Conservation (phyloP, 2,329 filamentous ascomycete species). For the Alternaria sp. region DNA sequence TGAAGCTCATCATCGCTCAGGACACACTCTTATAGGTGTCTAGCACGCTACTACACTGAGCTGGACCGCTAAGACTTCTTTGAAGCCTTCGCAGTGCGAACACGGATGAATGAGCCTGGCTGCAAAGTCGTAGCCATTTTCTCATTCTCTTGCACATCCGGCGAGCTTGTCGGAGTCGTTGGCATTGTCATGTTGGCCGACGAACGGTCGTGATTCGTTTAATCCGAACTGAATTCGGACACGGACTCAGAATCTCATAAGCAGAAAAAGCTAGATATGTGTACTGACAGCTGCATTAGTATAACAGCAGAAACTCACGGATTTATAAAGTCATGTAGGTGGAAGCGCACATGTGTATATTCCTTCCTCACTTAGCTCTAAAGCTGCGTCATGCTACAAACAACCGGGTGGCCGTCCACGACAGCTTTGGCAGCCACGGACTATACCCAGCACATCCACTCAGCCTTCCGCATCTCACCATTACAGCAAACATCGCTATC, state of each 20-base stretch:
- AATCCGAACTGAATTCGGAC: background rate
- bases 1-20: background rate
- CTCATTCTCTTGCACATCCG: background rate
- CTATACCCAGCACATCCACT: background rate
- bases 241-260: background rate
- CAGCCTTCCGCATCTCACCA: background rate
- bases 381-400: background rate
- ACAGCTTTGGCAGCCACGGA: background rate
- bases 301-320: too few relatives aligned
- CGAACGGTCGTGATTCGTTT: background rate
- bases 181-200: background rate
- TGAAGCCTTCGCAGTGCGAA: background rate
- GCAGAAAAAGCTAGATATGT: background rate
- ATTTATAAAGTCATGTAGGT: background rate
- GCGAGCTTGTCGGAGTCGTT: background rate
- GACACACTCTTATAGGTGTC: background rate
- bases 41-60: background rate
- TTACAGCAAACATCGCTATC: background rate
- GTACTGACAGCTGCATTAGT: background rate
- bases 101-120: background rate
- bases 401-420: accelerated
- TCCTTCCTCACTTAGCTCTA: background rate
- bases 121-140: background rate
- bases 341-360: background rate
- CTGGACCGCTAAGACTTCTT: background rate